phyloP scores from a whole-genome alignment of 1,284 basidiomycete genomes.

The Naganishia sp. region DNA sequence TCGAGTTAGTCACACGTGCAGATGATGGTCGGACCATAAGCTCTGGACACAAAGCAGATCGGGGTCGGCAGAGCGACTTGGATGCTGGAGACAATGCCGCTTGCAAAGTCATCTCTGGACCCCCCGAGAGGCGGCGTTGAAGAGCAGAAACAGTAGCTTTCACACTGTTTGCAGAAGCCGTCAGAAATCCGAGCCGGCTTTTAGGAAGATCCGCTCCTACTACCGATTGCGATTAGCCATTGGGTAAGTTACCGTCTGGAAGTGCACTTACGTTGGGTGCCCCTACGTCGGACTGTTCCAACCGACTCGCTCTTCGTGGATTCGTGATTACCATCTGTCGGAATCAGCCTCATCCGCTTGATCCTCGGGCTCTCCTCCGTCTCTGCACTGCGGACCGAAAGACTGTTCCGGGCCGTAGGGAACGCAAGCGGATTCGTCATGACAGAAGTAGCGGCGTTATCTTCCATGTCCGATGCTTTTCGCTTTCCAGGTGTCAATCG shows the following conservation, averaged over 20 bases:
- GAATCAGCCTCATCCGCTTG: constrained; percentile 28
- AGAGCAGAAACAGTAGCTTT: constrained; percentile 18
- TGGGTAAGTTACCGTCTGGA: too few relatives aligned
- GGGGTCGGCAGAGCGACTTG: not conserved
- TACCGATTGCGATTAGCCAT: too few relatives aligned
- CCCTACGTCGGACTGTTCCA: too few relatives aligned
- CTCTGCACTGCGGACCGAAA: not conserved
- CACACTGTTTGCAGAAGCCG: constrained; percentile 17
- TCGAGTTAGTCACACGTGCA: too few relatives aligned
- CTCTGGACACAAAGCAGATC: too few relatives aligned
- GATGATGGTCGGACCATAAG: too few relatives aligned
- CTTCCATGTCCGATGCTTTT: constrained; percentile 10
- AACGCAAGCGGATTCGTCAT: not conserved
- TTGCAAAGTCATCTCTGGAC: not conserved
- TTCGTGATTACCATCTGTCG: not conserved
- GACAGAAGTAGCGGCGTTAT: not conserved
- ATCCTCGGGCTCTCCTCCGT: constrained; percentile 27
- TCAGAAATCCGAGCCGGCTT: constrained; percentile 18
- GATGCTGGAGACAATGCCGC: not conserved
- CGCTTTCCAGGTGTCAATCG: constrained; percentile 15
- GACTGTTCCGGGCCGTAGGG: not conserved
- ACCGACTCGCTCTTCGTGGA: too few relatives aligned
- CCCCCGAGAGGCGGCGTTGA: not conserved
- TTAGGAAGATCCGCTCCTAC: not conserved
- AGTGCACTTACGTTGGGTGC: too few relatives aligned